phyloP scores from a whole-genome alignment of 2,329 filamentous ascomycete species.

The Calcarisporium arbuscula region DNA sequence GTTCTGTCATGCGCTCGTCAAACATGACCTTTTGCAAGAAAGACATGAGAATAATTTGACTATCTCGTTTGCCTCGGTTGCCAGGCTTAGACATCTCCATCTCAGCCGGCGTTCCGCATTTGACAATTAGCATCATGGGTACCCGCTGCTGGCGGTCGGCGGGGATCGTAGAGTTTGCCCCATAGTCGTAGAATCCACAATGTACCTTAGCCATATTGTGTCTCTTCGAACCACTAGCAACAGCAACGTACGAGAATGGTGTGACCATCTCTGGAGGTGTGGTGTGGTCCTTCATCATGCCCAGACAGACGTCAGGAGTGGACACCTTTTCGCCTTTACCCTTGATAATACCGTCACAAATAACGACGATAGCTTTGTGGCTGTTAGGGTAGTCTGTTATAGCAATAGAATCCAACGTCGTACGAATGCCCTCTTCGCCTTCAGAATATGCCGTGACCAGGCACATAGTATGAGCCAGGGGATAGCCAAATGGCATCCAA shows the following conservation, averaged over 20 bases:
- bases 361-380: slow-evolving; percentile 92
- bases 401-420: slow-evolving; percentile 90
- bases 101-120: slow-evolving; percentile 91
- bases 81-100: slow-evolving; percentile 77
- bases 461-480: slow-evolving; percentile 87
- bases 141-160: slow-evolving; percentile 89
- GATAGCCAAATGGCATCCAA: slow-evolving; percentile 96
- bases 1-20: slow-evolving; percentile 98
- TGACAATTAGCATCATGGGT: slow-evolving; percentile 94
- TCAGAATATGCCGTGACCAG: slow-evolving; percentile 96
- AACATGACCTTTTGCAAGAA: slow-evolving; percentile 99
- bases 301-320: slow-evolving; percentile 82
- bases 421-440: slow-evolving; percentile 85
- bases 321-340: slow-evolving; percentile 81
- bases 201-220: slow-evolving; percentile 99
- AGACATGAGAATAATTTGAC: slow-evolving; percentile 98
- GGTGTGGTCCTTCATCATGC: slow-evolving; percentile 92
- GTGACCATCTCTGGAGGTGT: slow-evolving; percentile 75
- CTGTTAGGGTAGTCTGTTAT: slow-evolving; percentile 99
- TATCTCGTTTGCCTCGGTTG: slow-evolving; percentile 97
- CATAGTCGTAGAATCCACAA: slow-evolving; percentile 97
- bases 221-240: slow-evolving; percentile 89
- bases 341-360: slow-evolving; percentile 97
- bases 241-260: slow-evolving; percentile 91
- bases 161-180: slow-evolving; percentile 70